Percentiles rank a stretch among this genome's conserved stretches.
Evolutionary conservation across 2,329 filamentous ascomycete species (phyloP).

Genomic region (Pyrenochaeta sp.): DNA sequence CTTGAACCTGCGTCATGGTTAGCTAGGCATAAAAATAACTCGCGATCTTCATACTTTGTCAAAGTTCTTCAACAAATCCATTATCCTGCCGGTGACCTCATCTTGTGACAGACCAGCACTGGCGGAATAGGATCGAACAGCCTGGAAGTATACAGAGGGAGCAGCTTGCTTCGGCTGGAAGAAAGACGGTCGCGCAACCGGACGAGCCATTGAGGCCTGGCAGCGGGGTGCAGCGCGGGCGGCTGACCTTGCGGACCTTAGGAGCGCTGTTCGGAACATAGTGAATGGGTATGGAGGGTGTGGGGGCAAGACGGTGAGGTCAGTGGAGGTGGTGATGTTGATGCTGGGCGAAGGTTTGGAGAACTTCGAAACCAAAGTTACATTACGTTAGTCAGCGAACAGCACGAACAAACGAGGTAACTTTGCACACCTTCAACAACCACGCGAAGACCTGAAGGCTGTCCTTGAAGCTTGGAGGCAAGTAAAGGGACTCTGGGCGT

Average conservation of each 20-base stretch:
- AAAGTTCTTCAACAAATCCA: conserved; percentile 92
- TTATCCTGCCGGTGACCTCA: conserved; percentile 90
- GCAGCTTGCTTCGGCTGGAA: conserved; percentile 67
- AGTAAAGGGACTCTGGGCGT: neutral
- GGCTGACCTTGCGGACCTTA: conserved; percentile 74
- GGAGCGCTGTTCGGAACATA: conserved; percentile 91
- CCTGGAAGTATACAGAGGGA: conserved; percentile 71
- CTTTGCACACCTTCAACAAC: conserved; percentile 4
- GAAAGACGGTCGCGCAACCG: conserved; percentile 68
- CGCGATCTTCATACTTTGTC: conserved; percentile 77
- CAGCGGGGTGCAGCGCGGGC: conserved; percentile 53
- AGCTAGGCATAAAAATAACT: conserved; percentile 30
- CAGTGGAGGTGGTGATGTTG: conserved; percentile 35
- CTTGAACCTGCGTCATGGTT: conserved; percentile 64
- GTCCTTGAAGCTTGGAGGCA: neutral
- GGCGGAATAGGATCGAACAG: conserved; percentile 86
- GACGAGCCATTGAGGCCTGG: conserved; percentile 63
- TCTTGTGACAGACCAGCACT: conserved; percentile 78
- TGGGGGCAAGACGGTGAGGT: conserved; percentile 32
- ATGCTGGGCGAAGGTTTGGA: conserved; percentile 30
- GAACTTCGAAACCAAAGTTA: conserved; percentile 24
- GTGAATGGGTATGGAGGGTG: conserved; percentile 47
- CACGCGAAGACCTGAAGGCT: neutral
- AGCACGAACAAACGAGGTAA: conserved; percentile 3
- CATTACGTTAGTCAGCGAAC: conserved; percentile 23